Evolutionary conservation across 805 yeast species (phyloP).

Genomic region (Debaryomyces prosopidis): DNA sequence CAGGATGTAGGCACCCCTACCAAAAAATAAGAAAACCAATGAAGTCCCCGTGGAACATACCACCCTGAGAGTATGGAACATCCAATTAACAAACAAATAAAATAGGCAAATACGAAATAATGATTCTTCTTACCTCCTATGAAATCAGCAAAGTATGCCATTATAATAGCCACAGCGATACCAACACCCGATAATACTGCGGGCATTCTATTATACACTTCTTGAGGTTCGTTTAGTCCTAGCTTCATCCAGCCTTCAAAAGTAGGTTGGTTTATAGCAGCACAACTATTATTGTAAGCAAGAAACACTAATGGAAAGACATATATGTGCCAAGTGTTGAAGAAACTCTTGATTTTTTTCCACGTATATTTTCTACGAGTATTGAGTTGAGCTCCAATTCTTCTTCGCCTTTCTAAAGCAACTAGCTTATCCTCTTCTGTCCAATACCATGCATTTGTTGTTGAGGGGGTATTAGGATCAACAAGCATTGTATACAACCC

Average conservation of each 20-base stretch:
- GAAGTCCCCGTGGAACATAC: conserved; percentile 49
- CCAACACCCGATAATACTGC: conserved; percentile 27
- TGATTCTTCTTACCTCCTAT: conserved; percentile 35
- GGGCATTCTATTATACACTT: conserved; percentile 34
- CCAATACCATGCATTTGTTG: conserved; percentile 34
- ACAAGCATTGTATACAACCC: conserved; percentile 32
- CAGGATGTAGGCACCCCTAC: conserved; percentile 48
- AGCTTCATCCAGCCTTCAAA: conserved; percentile 39
- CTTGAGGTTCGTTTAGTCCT: conserved; percentile 24
- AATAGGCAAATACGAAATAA: conserved; percentile 36
- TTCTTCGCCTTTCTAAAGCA: conserved; percentile 47
- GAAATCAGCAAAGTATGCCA: conserved; percentile 32
- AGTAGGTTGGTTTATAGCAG: conserved; percentile 36
- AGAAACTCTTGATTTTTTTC: conserved; percentile 39
- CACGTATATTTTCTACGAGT: conserved; percentile 41
- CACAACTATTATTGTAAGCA: conserved; percentile 35
- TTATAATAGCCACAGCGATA: conserved; percentile 21
- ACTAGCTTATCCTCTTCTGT: conserved; percentile 35
- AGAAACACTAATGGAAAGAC: conserved; percentile 43
- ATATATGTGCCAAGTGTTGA: conserved; percentile 50
- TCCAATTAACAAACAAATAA: conserved; percentile 40
- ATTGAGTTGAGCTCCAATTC: conserved; percentile 43
- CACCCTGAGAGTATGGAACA: conserved; percentile 46
- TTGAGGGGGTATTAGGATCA: conserved; percentile 36
- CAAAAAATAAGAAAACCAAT: conserved; percentile 52